Evolutionary conservation across 768 basidiomycete species (phyloP), one percentile per base, ranked within the genome.

Genomic region (Tubosaeta sp.): DNA sequence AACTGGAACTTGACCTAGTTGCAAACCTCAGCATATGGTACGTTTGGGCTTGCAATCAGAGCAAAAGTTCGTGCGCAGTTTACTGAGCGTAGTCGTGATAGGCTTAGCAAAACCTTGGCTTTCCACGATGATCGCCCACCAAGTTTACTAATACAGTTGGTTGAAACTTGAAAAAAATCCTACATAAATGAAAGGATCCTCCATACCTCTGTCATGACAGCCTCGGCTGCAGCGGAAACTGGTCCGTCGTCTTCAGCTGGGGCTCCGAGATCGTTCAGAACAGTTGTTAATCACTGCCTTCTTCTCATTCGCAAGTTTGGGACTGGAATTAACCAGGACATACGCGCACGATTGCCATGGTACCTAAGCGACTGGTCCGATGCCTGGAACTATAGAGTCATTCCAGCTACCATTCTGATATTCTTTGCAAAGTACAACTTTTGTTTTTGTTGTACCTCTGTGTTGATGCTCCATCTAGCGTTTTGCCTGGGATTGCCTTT

Each of bases 401-500:
- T 95, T 6, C 93, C 93, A 6, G 86, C 92, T 0, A 91, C 91
- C 6, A 83, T 86, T 31, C 76, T 94, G 29, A 89, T 92, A 55
- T 90, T 90, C 67, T 91, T 91, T 62, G 82, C 89, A 54, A 91
- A 91, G 86, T 89, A 64, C 50, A 82, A 37, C 70, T 33, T 43
- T 47, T 31, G 9, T 48, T n/a, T 22, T 3, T 19, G 33, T 39
- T 27, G 11, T 37, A 19, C 42, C 50, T 38, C 22, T 19, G 5
- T 14, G 33, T 12, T 39, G 38, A 41, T 26, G 33, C 16, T 2
- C 48, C 31, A 13, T 47, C 5, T 59, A 88, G 88, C 57, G 83
- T 93, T n/a, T 76, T 94, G 16, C 91, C 93, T 14, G 91, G 88
- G 9, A 86, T 95, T 42, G 93, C 95, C 2, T 97, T 97, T 67